These are phyloP conservation scores for Phytophthora europaea DNA, from an alignment of 352 stramenopile species.

Conservation along the genomic window DNA sequence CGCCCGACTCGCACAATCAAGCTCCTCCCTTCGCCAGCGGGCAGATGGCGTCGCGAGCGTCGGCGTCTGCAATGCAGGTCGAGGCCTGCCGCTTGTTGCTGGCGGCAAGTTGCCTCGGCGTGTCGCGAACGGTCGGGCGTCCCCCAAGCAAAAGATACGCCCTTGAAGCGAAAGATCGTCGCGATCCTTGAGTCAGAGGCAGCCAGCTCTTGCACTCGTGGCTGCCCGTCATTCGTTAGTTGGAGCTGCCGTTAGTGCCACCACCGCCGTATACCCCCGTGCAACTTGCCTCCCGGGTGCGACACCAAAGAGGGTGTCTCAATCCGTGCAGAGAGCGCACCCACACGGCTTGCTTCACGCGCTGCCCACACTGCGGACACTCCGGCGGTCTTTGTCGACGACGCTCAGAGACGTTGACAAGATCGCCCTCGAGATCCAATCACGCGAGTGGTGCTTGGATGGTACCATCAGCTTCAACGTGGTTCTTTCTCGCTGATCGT, in stretches of 20 bases:
- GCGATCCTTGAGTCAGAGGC: slow-evolving; percentile 3
- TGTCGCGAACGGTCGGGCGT: slow-evolving; percentile 3
- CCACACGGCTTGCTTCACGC: slow-evolving; percentile 3
- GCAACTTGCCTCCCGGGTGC: background rate
- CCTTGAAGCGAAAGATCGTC: slow-evolving; percentile 40
- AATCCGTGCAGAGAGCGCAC: slow-evolving; percentile 3
- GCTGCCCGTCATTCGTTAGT: background rate
- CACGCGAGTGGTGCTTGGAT: background rate
- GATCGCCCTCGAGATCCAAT: background rate
- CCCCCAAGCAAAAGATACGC: slow-evolving; percentile 34
- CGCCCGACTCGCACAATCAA: background rate
- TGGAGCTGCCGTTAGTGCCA: background rate
- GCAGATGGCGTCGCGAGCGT: background rate
- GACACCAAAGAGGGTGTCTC: background rate
- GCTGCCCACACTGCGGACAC: background rate
- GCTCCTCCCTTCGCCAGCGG: background rate
- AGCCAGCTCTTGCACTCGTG: slow-evolving; percentile 17
- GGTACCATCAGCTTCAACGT: background rate
- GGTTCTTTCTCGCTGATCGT: background rate
- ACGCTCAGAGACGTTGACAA: background rate
- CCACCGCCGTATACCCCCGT: background rate
- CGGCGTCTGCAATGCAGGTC: background rate
- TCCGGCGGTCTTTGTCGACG: background rate
- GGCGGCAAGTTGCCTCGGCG: background rate
- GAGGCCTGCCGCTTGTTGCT: background rate